phyloP scores from a whole-genome alignment of 352 stramenopile genomes.

The Pythium coloratum region DNA sequence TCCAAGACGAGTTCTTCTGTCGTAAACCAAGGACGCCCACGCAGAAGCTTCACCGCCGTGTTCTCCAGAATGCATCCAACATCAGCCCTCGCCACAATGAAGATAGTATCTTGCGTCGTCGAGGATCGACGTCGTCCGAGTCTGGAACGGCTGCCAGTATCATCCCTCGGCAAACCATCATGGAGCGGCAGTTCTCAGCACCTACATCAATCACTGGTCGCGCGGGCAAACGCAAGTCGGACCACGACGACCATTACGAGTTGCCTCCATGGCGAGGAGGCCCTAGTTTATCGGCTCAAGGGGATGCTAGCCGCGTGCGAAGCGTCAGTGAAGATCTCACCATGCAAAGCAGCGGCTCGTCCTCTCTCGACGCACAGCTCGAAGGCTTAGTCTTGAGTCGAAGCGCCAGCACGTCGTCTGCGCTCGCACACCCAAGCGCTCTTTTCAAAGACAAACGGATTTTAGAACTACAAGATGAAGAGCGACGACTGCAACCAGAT shows the following conservation, averaged over 20 bases:
- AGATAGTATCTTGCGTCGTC: constrained; percentile 13
- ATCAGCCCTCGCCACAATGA: constrained; percentile 72
- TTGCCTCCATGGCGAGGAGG: not conserved
- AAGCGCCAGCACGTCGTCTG: constrained; percentile 38
- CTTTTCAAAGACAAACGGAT: constrained; percentile 74
- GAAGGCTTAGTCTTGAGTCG: constrained; percentile 32
- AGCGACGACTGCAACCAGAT: constrained; percentile 59
- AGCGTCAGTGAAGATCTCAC: constrained; percentile 47
- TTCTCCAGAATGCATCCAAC: constrained; percentile 49
- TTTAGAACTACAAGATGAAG: constrained; percentile 74
- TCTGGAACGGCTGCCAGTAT: not conserved
- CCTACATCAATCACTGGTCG: constrained; percentile 3
- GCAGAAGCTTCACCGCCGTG: constrained; percentile 56
- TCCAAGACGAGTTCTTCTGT: constrained; percentile 43
- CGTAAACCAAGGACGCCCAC: constrained; percentile 66
- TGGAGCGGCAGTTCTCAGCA: constrained; percentile 19
- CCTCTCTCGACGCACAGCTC: constrained; percentile 11
- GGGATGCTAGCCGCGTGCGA: constrained; percentile 24
- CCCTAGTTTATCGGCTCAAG: not conserved
- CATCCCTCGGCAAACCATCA: constrained; percentile 11
- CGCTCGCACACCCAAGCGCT: constrained; percentile 31
- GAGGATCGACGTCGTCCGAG: constrained; percentile 16
- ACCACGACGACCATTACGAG: constrained; percentile 17
- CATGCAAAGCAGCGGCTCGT: constrained; percentile 17
- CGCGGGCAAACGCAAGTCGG: constrained; percentile 22